Percentiles rank a stretch among this genome's conserved stretches.
These are phyloP conservation scores for Xylaria intraflava DNA, from an alignment of 495 filamentous ascomycete genomes.

Conservation along the genomic window DNA sequence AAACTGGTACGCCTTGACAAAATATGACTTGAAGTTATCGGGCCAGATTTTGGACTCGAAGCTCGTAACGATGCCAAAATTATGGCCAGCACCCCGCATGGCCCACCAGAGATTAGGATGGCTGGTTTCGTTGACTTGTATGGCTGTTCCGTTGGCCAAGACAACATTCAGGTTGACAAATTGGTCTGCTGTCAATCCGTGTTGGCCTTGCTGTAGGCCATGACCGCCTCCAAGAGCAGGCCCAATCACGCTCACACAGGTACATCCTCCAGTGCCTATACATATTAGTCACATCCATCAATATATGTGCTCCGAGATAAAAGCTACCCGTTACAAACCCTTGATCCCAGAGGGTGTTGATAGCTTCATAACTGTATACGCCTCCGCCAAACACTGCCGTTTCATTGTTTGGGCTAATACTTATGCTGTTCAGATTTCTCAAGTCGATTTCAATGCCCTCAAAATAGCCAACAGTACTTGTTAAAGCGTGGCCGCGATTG, in stretches of 20 bases:
- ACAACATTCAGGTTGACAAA: constrained; percentile 41
- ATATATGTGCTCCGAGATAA: too few species aligned
- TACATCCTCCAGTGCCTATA: constrained; percentile 40
- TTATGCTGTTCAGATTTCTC: constrained; percentile 1
- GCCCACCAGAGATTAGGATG: constrained; percentile 46
- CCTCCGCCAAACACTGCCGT: constrained; percentile 27
- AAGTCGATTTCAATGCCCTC: constrained; percentile 7
- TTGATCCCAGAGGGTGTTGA: constrained; percentile 27
- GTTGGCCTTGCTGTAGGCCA: constrained; percentile 48
- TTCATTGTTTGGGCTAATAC: not conserved
- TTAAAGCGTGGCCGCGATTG: constrained; percentile 40
- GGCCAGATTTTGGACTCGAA: constrained; percentile 21
- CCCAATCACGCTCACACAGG: constrained; percentile 48
- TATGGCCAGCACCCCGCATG: constrained; percentile 47
- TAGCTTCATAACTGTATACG: constrained; percentile 5
- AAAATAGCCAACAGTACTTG: constrained; percentile 24
- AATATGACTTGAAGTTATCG: constrained; percentile 26
- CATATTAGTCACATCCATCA: too few species aligned
- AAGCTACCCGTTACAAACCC: constrained; percentile 23
- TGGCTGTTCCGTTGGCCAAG: constrained; percentile 40
- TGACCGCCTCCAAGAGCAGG: constrained; percentile 55
- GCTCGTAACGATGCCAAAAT: constrained; percentile 48
- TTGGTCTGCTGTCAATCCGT: constrained; percentile 47
- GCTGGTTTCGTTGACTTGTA: constrained; percentile 24
- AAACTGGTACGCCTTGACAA: constrained; percentile 37